These are phyloP conservation scores for Oehlia diaphana DNA, from an alignment of 192 early-diverging fungal species.

Conservation along the genomic window DNA sequence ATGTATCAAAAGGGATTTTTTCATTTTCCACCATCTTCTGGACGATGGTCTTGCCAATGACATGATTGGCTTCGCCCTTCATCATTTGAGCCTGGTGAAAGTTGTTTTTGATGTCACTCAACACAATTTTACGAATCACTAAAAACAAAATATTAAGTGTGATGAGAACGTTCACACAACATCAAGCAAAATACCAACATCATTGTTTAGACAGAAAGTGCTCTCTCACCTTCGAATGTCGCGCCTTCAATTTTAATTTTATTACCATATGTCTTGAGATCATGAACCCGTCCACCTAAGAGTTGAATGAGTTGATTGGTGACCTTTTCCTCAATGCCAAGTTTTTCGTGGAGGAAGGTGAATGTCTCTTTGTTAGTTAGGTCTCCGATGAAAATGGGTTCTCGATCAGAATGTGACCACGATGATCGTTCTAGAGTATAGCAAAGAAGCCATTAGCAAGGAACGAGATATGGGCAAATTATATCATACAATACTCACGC, in stretches of 20 bases:
- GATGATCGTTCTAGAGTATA: no score
- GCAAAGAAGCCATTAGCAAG: no score
- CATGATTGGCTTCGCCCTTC: neutral
- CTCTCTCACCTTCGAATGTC: constrained; percentile 25
- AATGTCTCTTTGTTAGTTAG: constrained; percentile 12
- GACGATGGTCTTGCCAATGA: constrained; percentile 23
- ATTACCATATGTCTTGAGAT: constrained; percentile 26
- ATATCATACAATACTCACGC: no score
- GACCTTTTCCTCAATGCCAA: constrained; percentile 17
- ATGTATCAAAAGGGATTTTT: neutral
- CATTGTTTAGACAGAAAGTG: constrained; percentile 23
- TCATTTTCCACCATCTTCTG: constrained; percentile 19
- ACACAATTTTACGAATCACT: constrained; percentile 21
- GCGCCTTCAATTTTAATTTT: neutral
- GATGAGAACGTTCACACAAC: constrained; percentile 27
- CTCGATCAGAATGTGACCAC: no score
- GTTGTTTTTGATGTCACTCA: neutral
- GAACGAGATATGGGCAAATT: no score
- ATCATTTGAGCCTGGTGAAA: constrained; percentile 25
- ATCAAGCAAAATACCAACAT: neutral
- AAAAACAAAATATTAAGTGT: constrained; percentile 27
- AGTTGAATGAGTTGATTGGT: constrained; percentile 24
- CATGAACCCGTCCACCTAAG: constrained; percentile 13
- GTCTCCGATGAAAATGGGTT: no score
- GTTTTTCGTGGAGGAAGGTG: constrained; percentile 21